A percentile compares a stretch with the other conserved stretches of the same genome.
phyloP scores from a whole-genome alignment of 177 flowering plant species.

The Vitis hybrid region DNA sequence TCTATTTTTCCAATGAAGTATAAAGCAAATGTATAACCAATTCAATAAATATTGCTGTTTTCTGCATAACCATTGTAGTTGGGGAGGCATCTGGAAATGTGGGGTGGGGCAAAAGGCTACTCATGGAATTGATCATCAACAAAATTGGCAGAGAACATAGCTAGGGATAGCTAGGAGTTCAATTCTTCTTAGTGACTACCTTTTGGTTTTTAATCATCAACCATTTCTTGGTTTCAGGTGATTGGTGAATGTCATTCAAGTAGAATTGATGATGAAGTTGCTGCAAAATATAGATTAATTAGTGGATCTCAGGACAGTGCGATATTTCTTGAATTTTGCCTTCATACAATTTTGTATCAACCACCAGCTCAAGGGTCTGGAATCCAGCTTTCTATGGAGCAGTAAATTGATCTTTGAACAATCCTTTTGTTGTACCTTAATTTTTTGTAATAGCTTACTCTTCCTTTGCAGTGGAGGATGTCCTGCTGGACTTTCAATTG shows the following conservation, averaged over 20 bases:
- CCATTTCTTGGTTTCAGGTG: constrained; percentile 47
- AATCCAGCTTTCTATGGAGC: constrained; percentile 4
- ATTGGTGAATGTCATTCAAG: constrained; percentile 86
- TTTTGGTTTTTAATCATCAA: neutral
- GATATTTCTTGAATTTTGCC: constrained; percentile 79
- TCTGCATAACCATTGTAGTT: too few relatives aligned
- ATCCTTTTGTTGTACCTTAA: neutral
- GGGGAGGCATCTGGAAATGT: too few relatives aligned
- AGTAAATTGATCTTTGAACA: neutral
- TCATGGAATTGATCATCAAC: too few relatives aligned
- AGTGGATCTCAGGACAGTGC: constrained; percentile 45
- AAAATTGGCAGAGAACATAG: too few relatives aligned
- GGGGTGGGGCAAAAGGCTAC: too few relatives aligned
- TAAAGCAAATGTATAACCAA: too few relatives aligned
- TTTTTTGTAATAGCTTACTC: neutral
- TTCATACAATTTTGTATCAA: constrained; percentile 74
- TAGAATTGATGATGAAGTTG: constrained; percentile 52
- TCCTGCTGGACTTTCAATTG: constrained; percentile 79
- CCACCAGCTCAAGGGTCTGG: constrained; percentile 70
- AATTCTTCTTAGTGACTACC: neutral
- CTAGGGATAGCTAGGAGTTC: too few relatives aligned
- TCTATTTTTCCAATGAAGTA: too few relatives aligned
- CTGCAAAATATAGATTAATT: constrained; percentile 53
- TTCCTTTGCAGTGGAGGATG: constrained; percentile 49
- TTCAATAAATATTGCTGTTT: too few relatives aligned